phyloP scores from a whole-genome alignment of 345 rosid species.

The Aquilaria malaccensis region DNA sequence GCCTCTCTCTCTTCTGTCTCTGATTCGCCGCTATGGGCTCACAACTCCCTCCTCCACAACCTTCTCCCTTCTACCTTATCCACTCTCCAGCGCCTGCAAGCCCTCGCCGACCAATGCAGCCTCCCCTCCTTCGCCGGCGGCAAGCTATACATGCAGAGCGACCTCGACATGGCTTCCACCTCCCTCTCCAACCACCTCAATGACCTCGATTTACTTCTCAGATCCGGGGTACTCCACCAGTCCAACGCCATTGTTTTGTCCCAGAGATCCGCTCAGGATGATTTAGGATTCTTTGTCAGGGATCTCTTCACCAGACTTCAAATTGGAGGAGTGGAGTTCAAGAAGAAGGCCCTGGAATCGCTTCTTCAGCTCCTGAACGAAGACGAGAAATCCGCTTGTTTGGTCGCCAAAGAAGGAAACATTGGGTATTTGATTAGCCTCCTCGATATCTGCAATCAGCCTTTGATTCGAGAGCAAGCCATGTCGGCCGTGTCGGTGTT shows the following conservation, averaged over 20 bases:
- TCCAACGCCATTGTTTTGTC: slow-evolving; percentile 67
- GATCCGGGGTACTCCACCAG: slow-evolving; percentile 73
- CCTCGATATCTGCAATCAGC: slow-evolving; percentile 44
- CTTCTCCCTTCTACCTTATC: slow-evolving; percentile 65
- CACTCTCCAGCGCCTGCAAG: slow-evolving; percentile 62
- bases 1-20: slow-evolving; percentile 50
- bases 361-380: slow-evolving; percentile 51
- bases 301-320: slow-evolving; percentile 80
- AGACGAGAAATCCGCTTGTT: slow-evolving; percentile 42
- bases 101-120: slow-evolving; percentile 56
- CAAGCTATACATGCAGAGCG: slow-evolving; percentile 81
- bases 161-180: slow-evolving; percentile 72
- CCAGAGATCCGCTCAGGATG: slow-evolving; percentile 48
- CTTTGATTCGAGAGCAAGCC: slow-evolving; percentile 56
- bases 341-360: slow-evolving; percentile 65
- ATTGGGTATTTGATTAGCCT: slow-evolving; percentile 52
- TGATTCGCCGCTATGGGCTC: slow-evolving; percentile 63
- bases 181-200: slow-evolving; percentile 50
- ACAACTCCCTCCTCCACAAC: slow-evolving; percentile 63
- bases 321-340: slow-evolving; percentile 75
- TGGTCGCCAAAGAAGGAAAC: slow-evolving; percentile 69
- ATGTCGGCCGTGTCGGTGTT: slow-evolving; percentile 51
- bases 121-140: slow-evolving; percentile 52
- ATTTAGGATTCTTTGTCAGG: slow-evolving; percentile 44
- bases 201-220: slow-evolving; percentile 67